Base-by-base conservation (phyloP, 2,329 filamentous ascomycete genomes). In the Mycosphaerella arachidis region DNA sequence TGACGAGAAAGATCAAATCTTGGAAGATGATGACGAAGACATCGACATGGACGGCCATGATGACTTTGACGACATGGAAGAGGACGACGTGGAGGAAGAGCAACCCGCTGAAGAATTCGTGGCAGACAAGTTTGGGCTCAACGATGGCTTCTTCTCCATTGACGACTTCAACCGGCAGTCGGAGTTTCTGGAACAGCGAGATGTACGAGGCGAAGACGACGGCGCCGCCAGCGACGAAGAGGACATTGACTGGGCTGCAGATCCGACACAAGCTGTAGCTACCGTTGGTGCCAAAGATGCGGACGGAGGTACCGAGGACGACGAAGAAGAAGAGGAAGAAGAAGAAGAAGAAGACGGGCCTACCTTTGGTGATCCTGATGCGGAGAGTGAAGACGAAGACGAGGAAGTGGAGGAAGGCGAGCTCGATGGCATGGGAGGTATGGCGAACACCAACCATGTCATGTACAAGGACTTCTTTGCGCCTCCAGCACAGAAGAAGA, bases 101-200 rank as follows among this genome's bases (percentile, higher is more conserved):
- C 77, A 80, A 48, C 73, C 78, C 4, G 74, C 77, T 1, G 82
- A 82, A 53, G 82, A 84, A 43, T 87, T 88, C 61, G 78, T 86
- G 8, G 81, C 87, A 67, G 92, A 97, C 70, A 86, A 86, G 4
- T 82, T 94, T 71, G 91, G 92, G 6, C 84, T 99, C 33, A 97
- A 99, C 70, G 94, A 99, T 71, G 93, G 92, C 5, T 99, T 99
- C 78, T 99, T 99, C 78, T 96, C 91, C 16, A 93, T 99, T 69
- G 92, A 97, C 70, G 87, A 95, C 61, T 99, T 99, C 83, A 99
- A 99, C 80, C 91, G 88, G 72, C 90, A 95, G 72, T 91, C 92
- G 1, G 91, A 96, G 70, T 89, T 88, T 72, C 86, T 97, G 53
- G 94, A 99, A 75, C 86, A 90, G 65, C 89, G 92, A 74, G 93